Evolutionary conservation across 2,329 filamentous ascomycete species (phyloP), one percentile per base, ranked within the genome.

Genomic region (Lachnellula willkommii): DNA sequence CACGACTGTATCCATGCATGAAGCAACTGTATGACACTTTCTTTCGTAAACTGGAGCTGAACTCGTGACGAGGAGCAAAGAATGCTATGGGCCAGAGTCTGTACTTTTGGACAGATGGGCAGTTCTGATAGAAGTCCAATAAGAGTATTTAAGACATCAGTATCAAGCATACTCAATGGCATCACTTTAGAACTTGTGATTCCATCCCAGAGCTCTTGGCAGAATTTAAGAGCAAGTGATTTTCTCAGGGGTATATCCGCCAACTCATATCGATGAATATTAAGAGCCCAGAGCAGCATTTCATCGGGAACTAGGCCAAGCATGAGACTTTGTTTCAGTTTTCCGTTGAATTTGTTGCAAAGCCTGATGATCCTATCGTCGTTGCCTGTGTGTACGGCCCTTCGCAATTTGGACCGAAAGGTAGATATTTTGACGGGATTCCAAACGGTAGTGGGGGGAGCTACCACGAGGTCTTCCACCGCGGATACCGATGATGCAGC

Each of bases 161-260:
- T 47, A 39, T 58, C 53, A 26, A 65, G 54, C 22, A 65, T 61
- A 15, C 40, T 51, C 4, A 61, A 53, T 9, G 47, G 46, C 28
- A 68, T 28, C 42, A 67, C 60, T 55, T 64, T 62, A 37, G 57
- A 65, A 24, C 53, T 53, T 22, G 52, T 42, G 9, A 69, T 58
- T 2, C 66, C 65, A 11, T 60, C 47, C 67, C 67, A 69, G 28
- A 65, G 43, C n/a, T 57, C 48, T 49, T 57, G 47, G 49, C 61
- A 68, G 36, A 69, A 60, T 11, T 51, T 32, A n/a, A 63, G 45
- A n/a, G 55, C 55, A 9, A 52, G 46, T 32, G 46, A 47, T 14
- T 50, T 39, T 9, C 42, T 50, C 17, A 35, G 17, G 32, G 36
- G 35, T n/a, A 20, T 52, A 2, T 53, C 46, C 9, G 35, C 24